Percentiles rank a stretch among this genome's conserved stretches.
phyloP scores from a whole-genome alignment of 1,284 basidiomycete species.

The Veloboletus limbatus region DNA sequence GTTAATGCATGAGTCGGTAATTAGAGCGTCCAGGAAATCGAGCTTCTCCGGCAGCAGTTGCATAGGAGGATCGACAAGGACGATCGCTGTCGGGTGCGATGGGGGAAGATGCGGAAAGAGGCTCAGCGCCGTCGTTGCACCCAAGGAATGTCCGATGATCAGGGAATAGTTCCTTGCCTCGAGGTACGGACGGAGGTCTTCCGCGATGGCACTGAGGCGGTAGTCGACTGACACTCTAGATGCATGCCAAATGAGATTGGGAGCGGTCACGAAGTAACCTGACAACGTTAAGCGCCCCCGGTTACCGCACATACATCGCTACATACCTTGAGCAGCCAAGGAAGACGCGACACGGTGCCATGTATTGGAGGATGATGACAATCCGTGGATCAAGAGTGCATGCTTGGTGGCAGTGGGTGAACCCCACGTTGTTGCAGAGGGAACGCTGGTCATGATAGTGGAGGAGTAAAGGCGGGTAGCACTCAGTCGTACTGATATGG shows the following conservation, averaged over 20 bases:
- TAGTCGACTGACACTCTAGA: conserved; percentile 19
- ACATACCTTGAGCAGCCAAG: conserved; percentile 20
- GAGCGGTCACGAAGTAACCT: conserved; percentile 29
- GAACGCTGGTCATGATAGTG: conserved; percentile 6
- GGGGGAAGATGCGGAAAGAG: conserved; percentile 20
- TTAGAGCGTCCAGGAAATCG: not conserved
- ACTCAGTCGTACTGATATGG: too few relatives aligned
- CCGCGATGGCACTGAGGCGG: conserved; percentile 8
- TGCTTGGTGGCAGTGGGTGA: conserved; percentile 13
- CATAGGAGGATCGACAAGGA: conserved; percentile 25
- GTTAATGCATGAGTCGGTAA: not conserved
- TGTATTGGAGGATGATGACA: conserved; percentile 20
- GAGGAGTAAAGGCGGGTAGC: too few relatives aligned
- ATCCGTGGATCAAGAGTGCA: conserved; percentile 22
- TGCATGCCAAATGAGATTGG: conserved; percentile 25
- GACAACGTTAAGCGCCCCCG: not conserved
- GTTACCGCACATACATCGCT: too few relatives aligned
- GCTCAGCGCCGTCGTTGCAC: conserved; percentile 8
- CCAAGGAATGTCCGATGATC: conserved; percentile 27
- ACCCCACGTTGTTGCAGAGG: conserved; percentile 21
- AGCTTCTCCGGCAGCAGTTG: not conserved
- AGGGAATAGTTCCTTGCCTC: conserved; percentile 15
- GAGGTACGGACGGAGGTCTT: conserved; percentile 26
- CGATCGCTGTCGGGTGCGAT: conserved; percentile 15
- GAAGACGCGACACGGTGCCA: conserved; percentile 22